A percentile compares a stretch with the other conserved stretches of the same genome.
Evolutionary conservation across 805 yeast species (phyloP).

Genomic region (Wickerhamomyces pijperi): DNA sequence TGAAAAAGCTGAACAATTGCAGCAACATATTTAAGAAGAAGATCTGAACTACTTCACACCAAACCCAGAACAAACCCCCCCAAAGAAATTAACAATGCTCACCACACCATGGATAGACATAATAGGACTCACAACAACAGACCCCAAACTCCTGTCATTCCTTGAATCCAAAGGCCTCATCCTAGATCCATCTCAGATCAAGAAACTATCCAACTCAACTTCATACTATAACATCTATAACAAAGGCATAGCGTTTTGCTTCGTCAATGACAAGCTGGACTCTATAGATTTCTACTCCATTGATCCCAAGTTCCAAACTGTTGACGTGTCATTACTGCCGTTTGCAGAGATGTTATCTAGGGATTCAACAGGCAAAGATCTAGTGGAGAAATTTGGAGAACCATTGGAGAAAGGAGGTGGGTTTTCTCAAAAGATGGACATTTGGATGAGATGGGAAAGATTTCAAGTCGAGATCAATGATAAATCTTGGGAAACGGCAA

Average conservation of each 20-base stretch:
- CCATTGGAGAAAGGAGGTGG: slow-evolving; percentile 34
- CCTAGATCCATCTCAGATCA: not conserved
- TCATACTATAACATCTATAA: slow-evolving; percentile 14
- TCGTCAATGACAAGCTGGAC: slow-evolving; percentile 15
- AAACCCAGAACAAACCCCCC: no score
- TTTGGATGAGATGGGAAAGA: slow-evolving; percentile 28
- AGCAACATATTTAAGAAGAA: no score
- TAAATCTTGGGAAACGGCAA: slow-evolving; percentile 25
- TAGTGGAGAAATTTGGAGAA: slow-evolving; percentile 26
- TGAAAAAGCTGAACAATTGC: no score
- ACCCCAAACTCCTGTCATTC: no score
- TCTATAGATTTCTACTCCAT: slow-evolving; percentile 24
- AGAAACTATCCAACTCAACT: slow-evolving; percentile 2
- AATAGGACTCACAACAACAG: not conserved
- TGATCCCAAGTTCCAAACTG: slow-evolving; percentile 12
- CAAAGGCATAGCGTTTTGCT: slow-evolving; percentile 15
- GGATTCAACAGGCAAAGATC: slow-evolving; percentile 17
- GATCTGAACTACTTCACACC: no score
- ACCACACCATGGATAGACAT: not conserved
- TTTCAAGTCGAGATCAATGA: slow-evolving; percentile 25
- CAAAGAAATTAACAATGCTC: no score
- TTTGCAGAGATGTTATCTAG: slow-evolving; percentile 6
- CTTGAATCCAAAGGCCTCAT: not conserved
- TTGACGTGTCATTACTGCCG: slow-evolving; percentile 10
- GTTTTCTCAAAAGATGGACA: slow-evolving; percentile 18